Evolutionary conservation across 805 yeast genomes (phyloP), one percentile per base, ranked within the genome.

Genomic region (Metschnikowia hibisci): DNA sequence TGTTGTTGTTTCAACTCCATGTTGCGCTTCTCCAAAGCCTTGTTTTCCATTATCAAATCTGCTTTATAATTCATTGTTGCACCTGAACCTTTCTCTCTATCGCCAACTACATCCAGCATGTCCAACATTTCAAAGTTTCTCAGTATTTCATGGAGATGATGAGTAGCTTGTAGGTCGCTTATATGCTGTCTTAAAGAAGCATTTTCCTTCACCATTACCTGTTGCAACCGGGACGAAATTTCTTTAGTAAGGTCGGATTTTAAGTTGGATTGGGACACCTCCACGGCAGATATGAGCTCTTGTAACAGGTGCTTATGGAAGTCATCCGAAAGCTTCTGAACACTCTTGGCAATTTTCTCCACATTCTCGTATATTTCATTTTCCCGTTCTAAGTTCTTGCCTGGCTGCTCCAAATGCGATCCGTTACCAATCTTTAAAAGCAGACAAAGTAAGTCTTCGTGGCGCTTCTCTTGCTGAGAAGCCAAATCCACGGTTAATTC

Each of bases 221-320:
- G 30, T 14, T 34, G 30, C 12, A 34, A 16, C 9, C 32, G 39
- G 15, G 12, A n/a, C 4, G 13, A 15, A 15, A 35, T 14, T 4
- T 27, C 39, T 3, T 27, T 31, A 11, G 25, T 16, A 23, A 35
- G 15, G 4, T 27, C 32, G 8, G 27, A 12, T 16, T 35, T 35
- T 16, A 26, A 16, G 10, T n/a, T 8, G 3, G 39, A 14, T 3
- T 16, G 22, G 6, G 31, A 15, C 20, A 27, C 32, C 25, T 10
- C 39, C 31, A 35, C 18, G n/a, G 28, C 32, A 31, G 18, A 26
- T 23, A 11, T 15, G 14, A 35, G n/a, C 39, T 35, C 39, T n/a
- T 15, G 12, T 11, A 35, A 32, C 32, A 6, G 39, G 25, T 35
- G 25, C n/a, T 26, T 16, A 10, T 26, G 39, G 2, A 25, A 26